Evolutionary conservation across 441 rosid species (phyloP).

Genomic region (Manihot esculenta): DNA sequence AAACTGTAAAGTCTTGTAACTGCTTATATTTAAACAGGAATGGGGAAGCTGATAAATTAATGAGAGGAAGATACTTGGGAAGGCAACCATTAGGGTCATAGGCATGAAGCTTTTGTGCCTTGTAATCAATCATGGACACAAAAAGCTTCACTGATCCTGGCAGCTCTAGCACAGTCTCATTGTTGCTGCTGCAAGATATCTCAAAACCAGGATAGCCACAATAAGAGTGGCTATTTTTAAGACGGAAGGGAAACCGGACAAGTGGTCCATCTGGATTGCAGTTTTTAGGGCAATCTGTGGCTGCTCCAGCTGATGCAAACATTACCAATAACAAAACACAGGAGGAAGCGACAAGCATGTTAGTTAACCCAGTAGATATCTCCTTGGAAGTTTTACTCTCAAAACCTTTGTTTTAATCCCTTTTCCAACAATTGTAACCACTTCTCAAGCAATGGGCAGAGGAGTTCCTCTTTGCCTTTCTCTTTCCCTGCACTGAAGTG

Average conservation of each 20-base stretch:
- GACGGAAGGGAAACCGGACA: constrained; percentile 33
- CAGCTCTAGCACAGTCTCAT: constrained; percentile 21
- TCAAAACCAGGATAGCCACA: constrained; percentile 33
- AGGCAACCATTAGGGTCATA: constrained; percentile 13
- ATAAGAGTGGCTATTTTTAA: constrained; percentile 14
- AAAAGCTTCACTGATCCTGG: constrained; percentile 21
- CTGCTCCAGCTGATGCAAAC: neutral
- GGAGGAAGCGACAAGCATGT: neutral
- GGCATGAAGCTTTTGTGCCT: neutral
- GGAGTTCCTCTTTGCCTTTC: no score
- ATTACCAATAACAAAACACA: neutral
- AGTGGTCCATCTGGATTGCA: constrained; percentile 15
- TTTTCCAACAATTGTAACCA: no score
- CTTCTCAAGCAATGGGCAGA: no score
- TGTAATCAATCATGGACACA: constrained; percentile 21
- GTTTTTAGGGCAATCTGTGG: neutral
- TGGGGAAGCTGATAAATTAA: neutral
- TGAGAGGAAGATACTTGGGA: neutral
- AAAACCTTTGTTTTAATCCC: no score
- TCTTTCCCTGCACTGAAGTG: no score
- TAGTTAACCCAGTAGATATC: neutral
- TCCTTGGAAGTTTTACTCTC: no score
- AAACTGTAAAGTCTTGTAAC: neutral
- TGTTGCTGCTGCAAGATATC: constrained; percentile 21
- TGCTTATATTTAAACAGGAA: neutral